Base-by-base conservation (phyloP, 768 basidiomycete species). In the Tubosaeta sp. region DNA sequence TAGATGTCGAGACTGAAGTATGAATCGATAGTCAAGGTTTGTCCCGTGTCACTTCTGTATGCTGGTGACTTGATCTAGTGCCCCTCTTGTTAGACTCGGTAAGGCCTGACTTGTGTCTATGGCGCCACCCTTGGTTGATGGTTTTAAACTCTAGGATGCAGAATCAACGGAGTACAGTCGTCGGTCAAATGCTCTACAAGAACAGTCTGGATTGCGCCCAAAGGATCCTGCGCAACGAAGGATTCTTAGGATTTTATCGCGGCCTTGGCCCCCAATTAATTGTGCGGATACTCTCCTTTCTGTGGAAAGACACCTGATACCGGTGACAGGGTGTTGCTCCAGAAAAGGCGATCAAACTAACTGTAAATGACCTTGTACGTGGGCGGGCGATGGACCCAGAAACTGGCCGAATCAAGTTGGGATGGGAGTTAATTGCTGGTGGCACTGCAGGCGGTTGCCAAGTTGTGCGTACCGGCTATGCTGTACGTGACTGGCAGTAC, bases 261-360 rank as follows among this genome's bases (percentile, higher is more conserved):
- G 96, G 96, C 27, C 80, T 98, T 41, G 88, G 92, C 9, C 94
- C 96, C 34, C 96, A 99, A 62, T 78, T 99, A 41, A 78, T 98
- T 59, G 95, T 91, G 63, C 59, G 78, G 57, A 5, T 25, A 14
- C 21, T 24, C 43, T 13, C 34, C 14, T 27, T 32, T 22, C 25
- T 16, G 21, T 16, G 36, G 11, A n/a, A 31, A 52, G 19, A 32
- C 8, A 25, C 22, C 52, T 62, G 16, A 66, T 25, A 35, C 52
- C 18, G 45, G 39, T 24, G 30, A 46, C 43, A 94, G 92, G 93
- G 93, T 53, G 91, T 96, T 44, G 93, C 93, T 30, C 93, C 93
- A 11, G 93, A 96, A 70, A 96, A 96, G 74, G 96, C 96, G 11
- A 96, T 99, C 71, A 99, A 99, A 68, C 72, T 99, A 54, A 96